phyloP scores from a whole-genome alignment of 768 basidiomycete genomes.

The Lactifluus subvellereus region DNA sequence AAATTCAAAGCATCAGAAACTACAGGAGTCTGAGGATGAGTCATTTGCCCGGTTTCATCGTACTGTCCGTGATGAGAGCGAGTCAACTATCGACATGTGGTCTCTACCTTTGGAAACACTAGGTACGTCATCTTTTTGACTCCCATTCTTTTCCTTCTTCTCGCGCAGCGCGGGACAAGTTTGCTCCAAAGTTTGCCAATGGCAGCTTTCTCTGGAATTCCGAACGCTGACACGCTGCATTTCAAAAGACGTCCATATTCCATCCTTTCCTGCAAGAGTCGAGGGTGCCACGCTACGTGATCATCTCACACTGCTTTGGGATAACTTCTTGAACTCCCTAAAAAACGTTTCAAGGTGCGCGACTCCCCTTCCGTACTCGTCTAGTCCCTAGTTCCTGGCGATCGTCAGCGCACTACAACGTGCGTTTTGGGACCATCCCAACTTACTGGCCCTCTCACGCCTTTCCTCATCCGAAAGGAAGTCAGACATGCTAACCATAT shows the following conservation, averaged over 20 bases:
- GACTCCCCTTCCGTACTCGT: constrained; percentile 1
- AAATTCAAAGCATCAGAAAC: neutral
- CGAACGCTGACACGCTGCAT: neutral
- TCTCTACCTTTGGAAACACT: constrained; percentile 14
- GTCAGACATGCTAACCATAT: constrained; percentile 10
- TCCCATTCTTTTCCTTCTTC: neutral
- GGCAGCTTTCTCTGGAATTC: neutral
- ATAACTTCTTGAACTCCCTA: constrained; percentile 13
- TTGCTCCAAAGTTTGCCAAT: neutral
- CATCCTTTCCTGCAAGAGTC: constrained; percentile 9
- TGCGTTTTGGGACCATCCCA: neutral
- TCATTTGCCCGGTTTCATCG: constrained; percentile 11
- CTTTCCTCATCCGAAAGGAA: neutral
- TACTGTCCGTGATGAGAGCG: constrained; percentile 12
- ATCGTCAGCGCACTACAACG: neutral
- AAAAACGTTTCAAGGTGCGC: constrained; percentile 22
- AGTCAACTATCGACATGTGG: constrained; percentile 15
- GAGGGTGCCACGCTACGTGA: constrained; percentile 14
- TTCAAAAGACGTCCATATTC: constrained; percentile 20
- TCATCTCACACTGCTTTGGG: constrained; percentile 7
- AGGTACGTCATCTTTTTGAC: constrained; percentile 6
- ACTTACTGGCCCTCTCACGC: neutral
- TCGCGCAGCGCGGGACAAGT: neutral
- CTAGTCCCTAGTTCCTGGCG: constrained; percentile 13
- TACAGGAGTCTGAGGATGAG: constrained; percentile 10